Percentiles rank a stretch among this genome's conserved stretches.
Conservation (phyloP, 2,329 filamentous ascomycete genomes). For the Sporothrix brasiliensis region DNA sequence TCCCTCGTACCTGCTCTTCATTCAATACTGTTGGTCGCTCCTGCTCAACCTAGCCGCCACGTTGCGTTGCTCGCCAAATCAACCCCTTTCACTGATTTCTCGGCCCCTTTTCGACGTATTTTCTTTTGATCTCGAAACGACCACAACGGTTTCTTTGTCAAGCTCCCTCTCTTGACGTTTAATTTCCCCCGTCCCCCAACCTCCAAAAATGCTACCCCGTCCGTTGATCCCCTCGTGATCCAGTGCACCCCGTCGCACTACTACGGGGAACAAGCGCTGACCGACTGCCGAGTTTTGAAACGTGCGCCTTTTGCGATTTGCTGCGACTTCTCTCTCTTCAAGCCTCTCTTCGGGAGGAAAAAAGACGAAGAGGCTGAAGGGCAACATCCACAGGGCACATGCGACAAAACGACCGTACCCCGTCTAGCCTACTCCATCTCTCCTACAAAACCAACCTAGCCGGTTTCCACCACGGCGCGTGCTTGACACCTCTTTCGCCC, state of each 20-base stretch:
- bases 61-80: constrained; percentile 4
- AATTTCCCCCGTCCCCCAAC: not conserved
- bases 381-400: not conserved
- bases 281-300: constrained; percentile 26
- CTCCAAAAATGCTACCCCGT: constrained; percentile 16
- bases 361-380: not conserved
- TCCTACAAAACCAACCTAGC: not conserved
- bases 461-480: not conserved
- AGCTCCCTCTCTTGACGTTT: not conserved
- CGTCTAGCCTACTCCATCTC: not conserved
- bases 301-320: constrained; percentile 16
- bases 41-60: constrained; percentile 19
- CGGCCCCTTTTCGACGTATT: not conserved
- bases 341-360: not conserved
- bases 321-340: constrained; percentile 4
- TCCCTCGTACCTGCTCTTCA: constrained; percentile 12
- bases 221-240: constrained; percentile 25
- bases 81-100: not conserved
- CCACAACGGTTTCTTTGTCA: constrained; percentile 5
- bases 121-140: not conserved
- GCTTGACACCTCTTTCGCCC: constrained; percentile 7
- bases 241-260: constrained; percentile 28
- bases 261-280: constrained; percentile 9
- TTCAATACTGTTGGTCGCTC: not conserved
- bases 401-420: not conserved